A percentile compares a stretch with the other conserved stretches of the same genome.
These are phyloP conservation scores for Cercophora samala DNA, from an alignment of 495 filamentous ascomycete species.

Conservation along the genomic window DNA sequence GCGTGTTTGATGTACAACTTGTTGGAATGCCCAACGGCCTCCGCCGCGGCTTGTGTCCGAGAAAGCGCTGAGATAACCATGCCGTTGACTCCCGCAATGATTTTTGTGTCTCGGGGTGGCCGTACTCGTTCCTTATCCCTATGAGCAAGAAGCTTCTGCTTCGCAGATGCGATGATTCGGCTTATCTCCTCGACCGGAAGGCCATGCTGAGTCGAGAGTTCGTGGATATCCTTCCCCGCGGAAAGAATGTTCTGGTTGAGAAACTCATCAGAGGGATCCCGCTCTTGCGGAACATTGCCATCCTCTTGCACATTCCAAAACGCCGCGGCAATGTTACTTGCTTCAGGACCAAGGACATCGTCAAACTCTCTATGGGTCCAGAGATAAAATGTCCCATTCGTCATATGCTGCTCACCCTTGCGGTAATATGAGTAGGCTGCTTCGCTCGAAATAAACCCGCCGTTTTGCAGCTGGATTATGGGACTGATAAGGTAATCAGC, in stretches of 20 bases:
- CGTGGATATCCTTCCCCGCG: slow-evolving; percentile 50
- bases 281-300: slow-evolving; percentile 79
- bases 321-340: slow-evolving; percentile 69
- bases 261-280: slow-evolving; percentile 91
- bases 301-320: slow-evolving; percentile 86
- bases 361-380: slow-evolving; percentile 91
- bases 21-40: slow-evolving; percentile 56
- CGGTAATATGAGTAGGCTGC: slow-evolving; percentile 85
- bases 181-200: slow-evolving; percentile 70
- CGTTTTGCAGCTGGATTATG: slow-evolving; percentile 61
- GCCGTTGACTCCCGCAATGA: slow-evolving; percentile 84
- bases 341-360: slow-evolving; percentile 59
- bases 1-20: slow-evolving; percentile 59
- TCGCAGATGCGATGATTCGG: slow-evolving; percentile 63
- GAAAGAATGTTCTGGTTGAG: slow-evolving; percentile 70
- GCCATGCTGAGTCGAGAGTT: slow-evolving; percentile 74
- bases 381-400: slow-evolving; percentile 92
- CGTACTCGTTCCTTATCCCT: slow-evolving; percentile 71
- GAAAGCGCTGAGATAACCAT: slow-evolving; percentile 82
- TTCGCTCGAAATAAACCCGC: slow-evolving; percentile 86
- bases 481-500: slow-evolving; percentile 74
- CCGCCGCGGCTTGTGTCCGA: slow-evolving; percentile 65
- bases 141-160: slow-evolving; percentile 67
- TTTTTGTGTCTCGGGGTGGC: slow-evolving; percentile 88
- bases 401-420: slow-evolving; percentile 74